A percentile compares a stretch with the other conserved stretches of the same genome.
These are phyloP conservation scores for Hyparrhenia diplandra DNA, from an alignment of 176 grass and related monocot genomes.

Conservation along the genomic window DNA sequence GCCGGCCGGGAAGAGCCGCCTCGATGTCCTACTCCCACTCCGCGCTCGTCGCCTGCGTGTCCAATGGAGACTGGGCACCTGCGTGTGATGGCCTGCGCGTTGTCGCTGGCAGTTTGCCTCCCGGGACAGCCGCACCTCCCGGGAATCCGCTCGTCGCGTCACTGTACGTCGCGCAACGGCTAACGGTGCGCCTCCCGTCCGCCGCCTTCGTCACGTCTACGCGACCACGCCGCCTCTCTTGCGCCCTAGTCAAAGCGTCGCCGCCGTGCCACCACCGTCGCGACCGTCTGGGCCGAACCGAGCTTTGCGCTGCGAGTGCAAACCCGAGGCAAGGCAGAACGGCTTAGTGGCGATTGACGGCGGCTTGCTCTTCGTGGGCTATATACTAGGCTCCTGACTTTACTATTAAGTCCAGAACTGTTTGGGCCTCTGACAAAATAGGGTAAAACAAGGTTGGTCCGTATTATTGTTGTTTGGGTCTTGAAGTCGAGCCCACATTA, in stretches of 20 bases:
- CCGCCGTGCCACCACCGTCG: too few species aligned
- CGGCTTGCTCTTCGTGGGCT: background rate
- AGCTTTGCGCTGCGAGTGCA: too few species aligned
- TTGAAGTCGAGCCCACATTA: too few species aligned
- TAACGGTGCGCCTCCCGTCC: background rate
- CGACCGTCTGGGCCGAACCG: too few species aligned
- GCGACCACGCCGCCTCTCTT: background rate
- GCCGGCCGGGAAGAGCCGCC: background rate
- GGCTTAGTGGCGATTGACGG: too few species aligned
- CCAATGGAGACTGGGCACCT: background rate
- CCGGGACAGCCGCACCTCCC: background rate
- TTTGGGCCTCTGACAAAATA: too few species aligned
- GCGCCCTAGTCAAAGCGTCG: background rate
- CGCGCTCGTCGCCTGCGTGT: background rate
- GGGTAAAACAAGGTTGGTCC: too few species aligned
- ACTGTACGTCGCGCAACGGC: too few species aligned
- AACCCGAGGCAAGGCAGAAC: too few species aligned
- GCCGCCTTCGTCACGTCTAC: background rate
- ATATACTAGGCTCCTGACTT: background rate
- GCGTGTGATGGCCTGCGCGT: background rate
- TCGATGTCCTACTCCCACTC: background rate
- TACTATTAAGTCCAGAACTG: too few species aligned
- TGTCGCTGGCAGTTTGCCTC: background rate
- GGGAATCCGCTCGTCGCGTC: background rate
- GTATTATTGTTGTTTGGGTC: too few species aligned